phyloP scores from a whole-genome alignment of 345 rosid species.

The Dimocarpus longan region DNA sequence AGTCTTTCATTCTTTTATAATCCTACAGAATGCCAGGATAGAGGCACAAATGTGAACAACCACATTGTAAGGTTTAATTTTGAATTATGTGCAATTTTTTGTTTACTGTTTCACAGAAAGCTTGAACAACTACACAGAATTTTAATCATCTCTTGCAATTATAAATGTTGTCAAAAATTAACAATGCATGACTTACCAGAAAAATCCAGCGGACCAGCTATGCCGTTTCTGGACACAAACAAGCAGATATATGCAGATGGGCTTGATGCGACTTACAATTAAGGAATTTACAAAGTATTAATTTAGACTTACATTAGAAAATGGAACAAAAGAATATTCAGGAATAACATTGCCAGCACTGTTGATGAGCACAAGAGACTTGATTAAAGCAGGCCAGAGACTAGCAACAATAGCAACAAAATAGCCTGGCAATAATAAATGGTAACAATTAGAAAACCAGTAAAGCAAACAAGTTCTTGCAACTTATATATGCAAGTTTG shows the following conservation, averaged over 20 bases:
- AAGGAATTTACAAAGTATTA: neutral
- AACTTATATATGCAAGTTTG: neutral
- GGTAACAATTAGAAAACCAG: slow-evolving; percentile 16
- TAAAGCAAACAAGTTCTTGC: neutral
- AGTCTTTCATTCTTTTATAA: neutral
- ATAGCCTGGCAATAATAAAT: slow-evolving; percentile 56
- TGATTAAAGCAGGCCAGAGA: slow-evolving; percentile 73
- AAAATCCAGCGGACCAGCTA: neutral
- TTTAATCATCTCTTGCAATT: neutral
- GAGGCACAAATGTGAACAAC: neutral
- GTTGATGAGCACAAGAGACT: slow-evolving; percentile 70
- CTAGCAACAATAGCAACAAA: slow-evolving; percentile 58
- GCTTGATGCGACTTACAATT: neutral
- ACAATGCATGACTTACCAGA: neutral
- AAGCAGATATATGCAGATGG: neutral
- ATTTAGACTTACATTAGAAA: slow-evolving; percentile 49
- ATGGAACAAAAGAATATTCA: slow-evolving; percentile 44
- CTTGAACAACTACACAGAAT: neutral
- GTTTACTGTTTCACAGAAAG: neutral
- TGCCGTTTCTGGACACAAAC: neutral
- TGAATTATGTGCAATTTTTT: no score
- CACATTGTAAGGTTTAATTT: neutral
- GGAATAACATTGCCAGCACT: slow-evolving; percentile 78
- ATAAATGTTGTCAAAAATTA: neutral
- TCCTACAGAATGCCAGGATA: neutral